Evolutionary conservation across 2,329 filamentous ascomycete species (phyloP).

Genomic region (Arachnopeziza araneosa): DNA sequence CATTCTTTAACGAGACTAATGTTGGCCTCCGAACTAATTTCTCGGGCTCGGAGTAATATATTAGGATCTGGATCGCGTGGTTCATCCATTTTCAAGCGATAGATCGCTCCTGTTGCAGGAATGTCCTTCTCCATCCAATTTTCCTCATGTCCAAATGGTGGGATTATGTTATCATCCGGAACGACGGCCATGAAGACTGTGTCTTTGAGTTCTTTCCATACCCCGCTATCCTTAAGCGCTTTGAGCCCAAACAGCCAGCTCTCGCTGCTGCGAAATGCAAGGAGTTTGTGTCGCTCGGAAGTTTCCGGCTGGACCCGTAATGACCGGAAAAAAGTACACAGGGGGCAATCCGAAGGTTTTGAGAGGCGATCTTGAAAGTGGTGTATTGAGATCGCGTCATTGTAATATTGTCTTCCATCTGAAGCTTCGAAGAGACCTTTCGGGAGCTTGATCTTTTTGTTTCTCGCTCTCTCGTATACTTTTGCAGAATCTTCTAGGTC

Average conservation of each 20-base stretch:
- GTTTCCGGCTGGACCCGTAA: background rate
- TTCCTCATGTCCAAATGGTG: background rate
- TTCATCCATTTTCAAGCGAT: conserved; percentile 2
- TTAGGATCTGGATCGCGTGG: background rate
- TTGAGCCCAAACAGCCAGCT: conserved; percentile 2
- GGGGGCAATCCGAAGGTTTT: background rate
- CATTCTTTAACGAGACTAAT: background rate
- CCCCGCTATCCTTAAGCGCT: background rate
- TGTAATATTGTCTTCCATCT: conserved; percentile 3
- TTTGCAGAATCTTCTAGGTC: background rate
- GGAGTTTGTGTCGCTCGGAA: conserved; percentile 2
- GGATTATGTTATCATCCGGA: conserved; percentile 1
- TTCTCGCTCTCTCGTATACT: background rate
- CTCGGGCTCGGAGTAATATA: background rate
- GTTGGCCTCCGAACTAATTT: background rate
- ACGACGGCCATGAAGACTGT: conserved; percentile 7
- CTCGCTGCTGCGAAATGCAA: conserved; percentile 3
- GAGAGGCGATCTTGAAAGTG: conserved; percentile 5
- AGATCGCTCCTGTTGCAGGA: conserved; percentile 1
- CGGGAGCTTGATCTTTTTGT: background rate
- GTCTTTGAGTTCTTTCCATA: background rate
- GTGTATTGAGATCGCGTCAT: conserved; percentile 1
- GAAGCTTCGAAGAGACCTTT: background rate
- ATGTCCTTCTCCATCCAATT: conserved; percentile 5
- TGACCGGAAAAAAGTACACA: conserved; percentile 3